Evolutionary conservation across 805 yeast species (phyloP), one percentile per base, ranked within the genome.

Genomic region (Candida quercuum): DNA sequence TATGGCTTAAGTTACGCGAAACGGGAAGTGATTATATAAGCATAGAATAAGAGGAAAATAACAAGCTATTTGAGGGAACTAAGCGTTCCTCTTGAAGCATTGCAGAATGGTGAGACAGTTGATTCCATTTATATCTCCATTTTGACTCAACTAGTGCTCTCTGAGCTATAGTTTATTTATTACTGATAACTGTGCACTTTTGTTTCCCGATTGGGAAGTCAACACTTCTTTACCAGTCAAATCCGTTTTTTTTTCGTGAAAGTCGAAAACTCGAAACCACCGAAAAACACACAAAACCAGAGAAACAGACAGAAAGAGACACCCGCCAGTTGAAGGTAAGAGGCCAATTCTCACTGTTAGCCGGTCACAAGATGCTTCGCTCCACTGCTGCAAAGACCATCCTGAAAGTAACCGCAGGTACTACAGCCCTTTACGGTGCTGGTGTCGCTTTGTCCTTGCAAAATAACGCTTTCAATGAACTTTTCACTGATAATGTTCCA

Each of bases 401-500:
- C 10, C 28, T 51, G 16, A 57, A 58, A 26, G 37, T 63, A 12
- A 47, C 61, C 3, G 36, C 59, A 10, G 64, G 63, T 3, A 42
- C 64, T 4, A 48, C 63, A 3, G 53, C 60, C 4, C 54, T 73
- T 19, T 81, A 79, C 47, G 77, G 74, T 25, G 77, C 71, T 25
- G 86, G 85, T 37, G 71, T 78, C n/a, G 74, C 71, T 36, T 60
- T 71, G 39, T 67, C 87, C 12, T 62, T 76, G 22, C 62, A 72
- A 43, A 69, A 69, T 51, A 83, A 79, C 47, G 65, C 73, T 14
- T 70, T 80, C 54, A 79, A 76, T 47, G 86, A 81, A 47, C 46
- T 66, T 32, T 81, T 78, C 57, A 67, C 78, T 17, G 79, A 78
- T 46, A 72, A 72, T 41, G 73, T 81, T 32, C 93, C 93, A 15